These are phyloP conservation scores for Kuraishia borneana DNA, from an alignment of 805 yeast genomes.

Conservation along the genomic window DNA sequence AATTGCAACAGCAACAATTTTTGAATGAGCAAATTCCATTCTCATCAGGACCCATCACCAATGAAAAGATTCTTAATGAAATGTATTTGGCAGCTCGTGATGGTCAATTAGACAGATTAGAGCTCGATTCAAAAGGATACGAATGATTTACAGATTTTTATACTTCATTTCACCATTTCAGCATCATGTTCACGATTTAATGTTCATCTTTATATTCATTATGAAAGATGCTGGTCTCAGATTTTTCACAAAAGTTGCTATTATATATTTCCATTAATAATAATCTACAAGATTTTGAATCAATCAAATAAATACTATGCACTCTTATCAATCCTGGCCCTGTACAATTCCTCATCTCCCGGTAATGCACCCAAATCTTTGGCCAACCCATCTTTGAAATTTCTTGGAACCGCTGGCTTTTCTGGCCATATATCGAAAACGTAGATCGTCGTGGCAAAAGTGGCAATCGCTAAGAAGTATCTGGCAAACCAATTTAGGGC, in stretches of 20 bases:
- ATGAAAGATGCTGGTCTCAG: too few relatives aligned
- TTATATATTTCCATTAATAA: too few relatives aligned
- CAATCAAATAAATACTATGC: slow-evolving; percentile 1
- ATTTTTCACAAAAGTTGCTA: too few relatives aligned
- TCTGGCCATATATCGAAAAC: slow-evolving; percentile 47
- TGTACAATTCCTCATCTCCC: slow-evolving; percentile 25
- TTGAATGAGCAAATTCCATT: slow-evolving; percentile 12
- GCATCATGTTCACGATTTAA: too few relatives aligned
- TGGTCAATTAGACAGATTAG: slow-evolving; percentile 42
- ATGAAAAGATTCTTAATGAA: slow-evolving; percentile 33
- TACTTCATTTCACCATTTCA: too few relatives aligned
- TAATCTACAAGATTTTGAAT: not conserved
- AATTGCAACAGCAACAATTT: slow-evolving; percentile 5
- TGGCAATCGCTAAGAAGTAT: slow-evolving; percentile 37
- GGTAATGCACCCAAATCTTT: slow-evolving; percentile 58
- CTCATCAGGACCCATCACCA: slow-evolving; percentile 5
- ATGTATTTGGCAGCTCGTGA: slow-evolving; percentile 44
- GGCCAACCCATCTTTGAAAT: slow-evolving; percentile 71
- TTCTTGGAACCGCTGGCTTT: slow-evolving; percentile 66
- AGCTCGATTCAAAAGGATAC: slow-evolving; percentile 8
- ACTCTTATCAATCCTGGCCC: slow-evolving; percentile 29
- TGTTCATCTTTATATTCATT: too few relatives aligned
- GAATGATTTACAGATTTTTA: too few relatives aligned
- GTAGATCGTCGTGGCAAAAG: slow-evolving; percentile 27
- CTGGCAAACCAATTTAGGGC: slow-evolving; percentile 49